phyloP scores from a whole-genome alignment of 2,329 filamentous ascomycete species.

The Passalora sequoiae region DNA sequence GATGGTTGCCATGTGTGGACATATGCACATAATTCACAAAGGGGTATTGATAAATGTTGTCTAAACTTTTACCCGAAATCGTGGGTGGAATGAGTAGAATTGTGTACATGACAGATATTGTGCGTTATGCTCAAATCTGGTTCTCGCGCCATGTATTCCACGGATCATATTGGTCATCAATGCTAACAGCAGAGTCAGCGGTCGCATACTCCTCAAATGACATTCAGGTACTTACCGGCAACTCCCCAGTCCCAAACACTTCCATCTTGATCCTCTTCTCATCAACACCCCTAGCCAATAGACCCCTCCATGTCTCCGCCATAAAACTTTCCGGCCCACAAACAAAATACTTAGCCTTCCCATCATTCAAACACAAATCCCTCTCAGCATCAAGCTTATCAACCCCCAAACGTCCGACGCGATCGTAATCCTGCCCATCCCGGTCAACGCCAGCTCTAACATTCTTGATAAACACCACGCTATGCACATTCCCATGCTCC shows the following conservation, averaged over 20 bases:
- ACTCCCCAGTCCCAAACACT: slow-evolving; percentile 22
- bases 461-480: slow-evolving; percentile 55
- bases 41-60: too few relatives aligned
- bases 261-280: slow-evolving; percentile 21
- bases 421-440: slow-evolving; percentile 55
- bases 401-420: slow-evolving; percentile 45
- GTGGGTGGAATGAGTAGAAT: too few relatives aligned
- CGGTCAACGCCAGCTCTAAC: slow-evolving; percentile 44
- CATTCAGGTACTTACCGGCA: not conserved
- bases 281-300: slow-evolving; percentile 54
- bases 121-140: too few relatives aligned
- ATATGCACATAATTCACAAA: too few relatives aligned
- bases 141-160: too few relatives aligned
- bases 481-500: slow-evolving; percentile 45
- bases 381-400: slow-evolving; percentile 52
- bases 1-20: too few relatives aligned
- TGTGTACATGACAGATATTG: too few relatives aligned
- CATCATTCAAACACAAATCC: slow-evolving; percentile 53
- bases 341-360: slow-evolving; percentile 60
- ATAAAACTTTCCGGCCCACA: slow-evolving; percentile 70
- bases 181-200: not conserved
- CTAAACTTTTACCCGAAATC: too few relatives aligned
- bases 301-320: slow-evolving; percentile 51
- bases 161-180: not conserved
- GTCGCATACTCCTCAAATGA: not conserved